Percentiles rank a stretch among this genome's conserved stretches.
phyloP scores from a whole-genome alignment of 805 yeast genomes.

The Teunomyces atbi region DNA sequence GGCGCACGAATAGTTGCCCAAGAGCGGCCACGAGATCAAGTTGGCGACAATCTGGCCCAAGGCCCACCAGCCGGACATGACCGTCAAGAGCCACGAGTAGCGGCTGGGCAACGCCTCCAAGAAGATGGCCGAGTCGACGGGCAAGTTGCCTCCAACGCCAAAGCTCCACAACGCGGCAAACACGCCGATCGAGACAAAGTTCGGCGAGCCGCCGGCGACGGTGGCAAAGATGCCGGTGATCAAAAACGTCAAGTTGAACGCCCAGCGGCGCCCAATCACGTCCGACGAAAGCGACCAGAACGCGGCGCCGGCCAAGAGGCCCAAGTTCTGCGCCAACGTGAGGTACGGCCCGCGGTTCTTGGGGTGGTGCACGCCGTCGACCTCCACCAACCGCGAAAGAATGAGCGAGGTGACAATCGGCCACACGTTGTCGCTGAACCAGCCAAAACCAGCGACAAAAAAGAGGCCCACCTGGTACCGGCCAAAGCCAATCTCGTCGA shows the following conservation, averaged over 20 bases:
- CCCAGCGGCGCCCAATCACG: slow-evolving; percentile 26
- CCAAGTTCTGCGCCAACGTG: slow-evolving; percentile 37
- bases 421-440: slow-evolving; percentile 42
- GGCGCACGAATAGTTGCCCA: slow-evolving; percentile 48
- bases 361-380: slow-evolving; percentile 38
- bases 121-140: slow-evolving; percentile 25
- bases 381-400: slow-evolving; percentile 28
- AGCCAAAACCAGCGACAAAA: slow-evolving; percentile 27
- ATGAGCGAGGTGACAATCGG: slow-evolving; percentile 37
- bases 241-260: slow-evolving; percentile 23
- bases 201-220: slow-evolving; percentile 22
- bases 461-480: slow-evolving; percentile 23
- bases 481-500: slow-evolving; percentile 38
- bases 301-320: slow-evolving; percentile 22
- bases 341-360: slow-evolving; percentile 31
- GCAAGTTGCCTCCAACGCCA: slow-evolving; percentile 27
- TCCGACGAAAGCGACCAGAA: slow-evolving; percentile 24
- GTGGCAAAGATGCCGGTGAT: slow-evolving; percentile 23
- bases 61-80: slow-evolving; percentile 48
- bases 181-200: slow-evolving; percentile 19
- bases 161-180: slow-evolving; percentile 25
- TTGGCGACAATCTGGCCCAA: slow-evolving; percentile 57
- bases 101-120: slow-evolving; percentile 23
- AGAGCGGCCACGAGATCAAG: slow-evolving; percentile 55
- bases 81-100: slow-evolving; percentile 24